Conservation (phyloP, 2,329 filamentous ascomycete genomes). For the Epichloe amarillans region DNA sequence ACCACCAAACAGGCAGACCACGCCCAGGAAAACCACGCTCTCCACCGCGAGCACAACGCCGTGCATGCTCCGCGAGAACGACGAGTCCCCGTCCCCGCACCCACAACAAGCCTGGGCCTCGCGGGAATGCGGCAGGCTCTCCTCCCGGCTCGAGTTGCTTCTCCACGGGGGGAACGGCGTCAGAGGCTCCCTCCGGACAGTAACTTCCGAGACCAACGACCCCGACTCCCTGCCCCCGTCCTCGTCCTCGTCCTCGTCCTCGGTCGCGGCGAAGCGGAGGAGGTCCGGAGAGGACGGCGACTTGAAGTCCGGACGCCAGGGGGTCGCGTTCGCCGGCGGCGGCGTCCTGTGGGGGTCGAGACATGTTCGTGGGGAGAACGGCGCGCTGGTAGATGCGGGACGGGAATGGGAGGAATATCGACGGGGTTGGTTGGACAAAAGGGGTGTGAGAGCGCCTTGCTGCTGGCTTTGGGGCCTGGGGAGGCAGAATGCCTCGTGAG, state of each 20-base stretch:
- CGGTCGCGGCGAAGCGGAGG: background rate
- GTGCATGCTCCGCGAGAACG: background rate
- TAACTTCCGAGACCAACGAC: background rate
- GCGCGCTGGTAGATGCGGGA: background rate
- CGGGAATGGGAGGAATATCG: background rate
- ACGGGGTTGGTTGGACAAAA: background rate
- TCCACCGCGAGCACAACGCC: constrained; percentile 12
- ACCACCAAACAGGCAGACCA: constrained; percentile 16
- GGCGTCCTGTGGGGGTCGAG: background rate
- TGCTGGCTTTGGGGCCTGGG: background rate
- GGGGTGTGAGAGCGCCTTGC: background rate
- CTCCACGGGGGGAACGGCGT: constrained; percentile 17
- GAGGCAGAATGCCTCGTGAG: background rate
- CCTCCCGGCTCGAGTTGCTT: constrained; percentile 1
- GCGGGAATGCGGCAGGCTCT: too few relatives aligned
- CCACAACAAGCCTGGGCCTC: too few relatives aligned
- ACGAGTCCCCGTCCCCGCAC: too few relatives aligned
- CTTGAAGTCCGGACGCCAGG: background rate
- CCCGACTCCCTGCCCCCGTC: background rate
- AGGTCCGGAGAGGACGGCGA: background rate
- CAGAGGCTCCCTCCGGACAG: constrained; percentile 8
- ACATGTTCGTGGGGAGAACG: background rate
- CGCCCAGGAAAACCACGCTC: constrained; percentile 11
- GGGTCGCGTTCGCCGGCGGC: too few relatives aligned
- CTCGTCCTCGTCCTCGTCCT: too few relatives aligned